Evolutionary conservation across 495 filamentous ascomycete species (phyloP).

Genomic region (Opeltia flavorubescens): DNA sequence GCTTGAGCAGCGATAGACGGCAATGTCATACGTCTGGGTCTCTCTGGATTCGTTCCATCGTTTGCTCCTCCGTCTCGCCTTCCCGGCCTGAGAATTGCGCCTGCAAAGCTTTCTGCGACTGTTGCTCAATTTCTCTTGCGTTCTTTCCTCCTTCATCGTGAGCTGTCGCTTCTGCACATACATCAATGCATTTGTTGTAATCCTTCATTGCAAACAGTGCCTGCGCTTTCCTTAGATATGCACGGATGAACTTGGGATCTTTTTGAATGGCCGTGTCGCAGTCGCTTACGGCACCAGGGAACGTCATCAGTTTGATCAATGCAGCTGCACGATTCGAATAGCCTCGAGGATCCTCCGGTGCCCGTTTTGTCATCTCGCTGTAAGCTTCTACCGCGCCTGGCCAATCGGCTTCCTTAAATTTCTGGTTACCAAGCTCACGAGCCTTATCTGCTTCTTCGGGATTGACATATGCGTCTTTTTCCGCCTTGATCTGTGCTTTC

Average conservation of each 20-base stretch:
- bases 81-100: slow-evolving; percentile 79
- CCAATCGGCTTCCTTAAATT: slow-evolving; percentile 96
- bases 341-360: slow-evolving; percentile 81
- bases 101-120: slow-evolving; percentile 85
- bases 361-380: slow-evolving; percentile 92
- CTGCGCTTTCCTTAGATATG: slow-evolving; percentile 89
- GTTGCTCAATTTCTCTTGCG: slow-evolving; percentile 78
- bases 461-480: slow-evolving; percentile 73
- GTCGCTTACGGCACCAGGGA: slow-evolving; percentile 85
- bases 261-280: slow-evolving; percentile 83
- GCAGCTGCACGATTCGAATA: slow-evolving; percentile 96
- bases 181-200: slow-evolving; percentile 85
- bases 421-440: slow-evolving; percentile 82
- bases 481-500: slow-evolving; percentile 65
- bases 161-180: slow-evolving; percentile 63
- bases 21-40: slow-evolving; percentile 69
- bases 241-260: slow-evolving; percentile 85
- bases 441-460: slow-evolving; percentile 89
- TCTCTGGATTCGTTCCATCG: slow-evolving; percentile 74
- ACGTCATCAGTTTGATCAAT: slow-evolving; percentile 88
- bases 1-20: background rate
- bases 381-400: slow-evolving; percentile 91
- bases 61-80: slow-evolving; percentile 95
- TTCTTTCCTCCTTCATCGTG: slow-evolving; percentile 68
- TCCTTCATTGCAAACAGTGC: slow-evolving; percentile 93